Base-by-base conservation (phyloP, 2,329 filamentous ascomycete genomes). In the Fusarium foetens region DNA sequence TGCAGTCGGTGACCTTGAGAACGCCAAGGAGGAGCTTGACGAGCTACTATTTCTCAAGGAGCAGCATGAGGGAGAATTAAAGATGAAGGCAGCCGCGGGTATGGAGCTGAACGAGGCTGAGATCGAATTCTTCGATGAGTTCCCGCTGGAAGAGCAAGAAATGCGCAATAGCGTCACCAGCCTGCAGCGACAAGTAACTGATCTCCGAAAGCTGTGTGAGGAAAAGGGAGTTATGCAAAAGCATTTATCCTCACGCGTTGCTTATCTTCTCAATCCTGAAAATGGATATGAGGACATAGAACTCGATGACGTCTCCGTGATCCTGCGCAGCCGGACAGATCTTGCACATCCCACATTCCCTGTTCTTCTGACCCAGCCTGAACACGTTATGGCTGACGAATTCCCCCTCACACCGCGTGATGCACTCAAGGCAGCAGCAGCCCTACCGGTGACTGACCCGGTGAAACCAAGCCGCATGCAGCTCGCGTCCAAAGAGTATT, bases 291-390 rank as follows among this genome's bases (percentile, higher is more conserved):
- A 85, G 33, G 85, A 86, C 54, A 80, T 87, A 60, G 76, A 80
- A 25, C 80, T 88, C 27, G 79, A 80, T 19, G 77, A 80, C 21
- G 71, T 68, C 38, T 66, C 66, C 4, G 36, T 61, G 7, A 79
- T 79, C 8, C 63, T 78, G 14, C 64, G 75, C 52, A 66, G 60
- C 6, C 70, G 52, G 35, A 69, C 64, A 36, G 79, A 72, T 14
- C 76, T 86, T 9, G 80, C 80, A 12, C 83, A 86, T 69, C 73
- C 80, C 12, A 72, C 75, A 13, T 87, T 87, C 58, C 79, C 84
- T 12, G 78, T 83, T 31, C 79, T 89, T 12, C 78, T 88, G n/a
- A 84, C 85, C 11, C 85, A 85, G 48, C 86, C 86, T 2, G 81
- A 83, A 27, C 82, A 88, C 58, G 63, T 87, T 2, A 74, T 88